phyloP scores from a whole-genome alignment of 371 early-diverging fungal genomes.

The Batrachochytrium dendrobatidis region DNA sequence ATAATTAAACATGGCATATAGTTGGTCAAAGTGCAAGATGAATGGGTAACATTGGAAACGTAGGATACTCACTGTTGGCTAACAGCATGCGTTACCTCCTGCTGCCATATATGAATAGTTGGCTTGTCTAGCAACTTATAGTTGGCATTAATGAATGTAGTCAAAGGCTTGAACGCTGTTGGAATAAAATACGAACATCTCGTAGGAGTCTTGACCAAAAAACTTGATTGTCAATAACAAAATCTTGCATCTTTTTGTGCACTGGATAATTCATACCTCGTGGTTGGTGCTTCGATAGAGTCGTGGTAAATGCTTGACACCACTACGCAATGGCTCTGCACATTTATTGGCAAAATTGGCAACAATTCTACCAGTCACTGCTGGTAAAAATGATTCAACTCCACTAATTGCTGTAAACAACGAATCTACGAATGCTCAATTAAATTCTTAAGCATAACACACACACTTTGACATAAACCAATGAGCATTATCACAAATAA shows the following conservation, averaged over 20 bases:
- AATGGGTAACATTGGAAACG: too few species aligned
- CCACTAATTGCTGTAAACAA: slow-evolving; percentile 9
- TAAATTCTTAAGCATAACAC: too few species aligned
- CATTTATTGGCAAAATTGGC: slow-evolving; percentile 46
- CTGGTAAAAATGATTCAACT: slow-evolving; percentile 24
- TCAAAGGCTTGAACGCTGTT: slow-evolving; percentile 48
- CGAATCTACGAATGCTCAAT: slow-evolving; percentile 9
- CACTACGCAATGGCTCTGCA: slow-evolving; percentile 39
- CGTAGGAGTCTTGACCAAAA: slow-evolving; percentile 36
- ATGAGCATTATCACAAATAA: not conserved
- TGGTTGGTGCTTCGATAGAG: slow-evolving; percentile 50
- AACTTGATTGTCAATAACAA: not conserved
- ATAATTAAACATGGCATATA: too few species aligned
- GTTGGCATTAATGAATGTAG: slow-evolving; percentile 34
- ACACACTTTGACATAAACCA: not conserved
- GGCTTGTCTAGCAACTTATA: slow-evolving; percentile 17
- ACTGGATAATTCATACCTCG: slow-evolving; percentile 3
- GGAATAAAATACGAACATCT: slow-evolving; percentile 58
- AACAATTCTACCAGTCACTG: slow-evolving; percentile 40
- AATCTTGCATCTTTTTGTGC: not conserved
- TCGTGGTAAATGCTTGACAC: slow-evolving; percentile 39
- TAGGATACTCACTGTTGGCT: slow-evolving; percentile 11
- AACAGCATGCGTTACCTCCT: slow-evolving; percentile 30
- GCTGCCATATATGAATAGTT: slow-evolving; percentile 25
- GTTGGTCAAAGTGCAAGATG: too few species aligned